These are phyloP conservation scores for Candida wancherniae DNA, from an alignment of 805 yeast genomes.

Conservation along the genomic window DNA sequence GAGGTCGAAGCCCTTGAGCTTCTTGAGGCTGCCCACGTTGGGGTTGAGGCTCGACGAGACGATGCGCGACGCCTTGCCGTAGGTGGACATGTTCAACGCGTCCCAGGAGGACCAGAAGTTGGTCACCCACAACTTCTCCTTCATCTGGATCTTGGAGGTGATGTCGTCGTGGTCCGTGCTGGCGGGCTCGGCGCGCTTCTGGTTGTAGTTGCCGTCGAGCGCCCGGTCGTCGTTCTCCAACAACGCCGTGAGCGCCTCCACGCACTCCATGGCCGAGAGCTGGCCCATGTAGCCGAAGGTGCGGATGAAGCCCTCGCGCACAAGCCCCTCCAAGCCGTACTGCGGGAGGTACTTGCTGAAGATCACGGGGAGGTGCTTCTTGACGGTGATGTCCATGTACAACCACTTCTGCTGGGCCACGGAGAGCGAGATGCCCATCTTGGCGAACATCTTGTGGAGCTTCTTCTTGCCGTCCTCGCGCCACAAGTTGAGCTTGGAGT, in stretches of 20 bases:
- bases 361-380: constrained; percentile 63
- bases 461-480: constrained; percentile 85
- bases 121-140: constrained; percentile 65
- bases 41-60: constrained; percentile 16
- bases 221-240: constrained; percentile 46
- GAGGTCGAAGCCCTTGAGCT: constrained; percentile 44
- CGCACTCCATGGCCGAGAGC: constrained; percentile 88
- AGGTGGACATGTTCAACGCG: constrained; percentile 38
- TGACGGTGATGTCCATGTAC: constrained; percentile 77
- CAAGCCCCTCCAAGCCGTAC: constrained; percentile 78
- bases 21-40: constrained; percentile 18
- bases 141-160: constrained; percentile 29
- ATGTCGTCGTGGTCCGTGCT: constrained; percentile 21
- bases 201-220: constrained; percentile 19
- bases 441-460: constrained; percentile 86
- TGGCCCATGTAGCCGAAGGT: constrained; percentile 85
- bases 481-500: constrained; percentile 84
- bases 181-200: constrained; percentile 8
- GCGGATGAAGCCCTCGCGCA: constrained; percentile 81
- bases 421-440: constrained; percentile 88
- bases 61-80: constrained; percentile 12
- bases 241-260: constrained; percentile 80
- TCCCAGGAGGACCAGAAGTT: constrained; percentile 65
- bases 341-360: constrained; percentile 65
- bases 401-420: constrained; percentile 92